These are phyloP conservation scores for Ogataea salicorniae DNA, from an alignment of 805 yeast genomes.

Conservation along the genomic window DNA sequence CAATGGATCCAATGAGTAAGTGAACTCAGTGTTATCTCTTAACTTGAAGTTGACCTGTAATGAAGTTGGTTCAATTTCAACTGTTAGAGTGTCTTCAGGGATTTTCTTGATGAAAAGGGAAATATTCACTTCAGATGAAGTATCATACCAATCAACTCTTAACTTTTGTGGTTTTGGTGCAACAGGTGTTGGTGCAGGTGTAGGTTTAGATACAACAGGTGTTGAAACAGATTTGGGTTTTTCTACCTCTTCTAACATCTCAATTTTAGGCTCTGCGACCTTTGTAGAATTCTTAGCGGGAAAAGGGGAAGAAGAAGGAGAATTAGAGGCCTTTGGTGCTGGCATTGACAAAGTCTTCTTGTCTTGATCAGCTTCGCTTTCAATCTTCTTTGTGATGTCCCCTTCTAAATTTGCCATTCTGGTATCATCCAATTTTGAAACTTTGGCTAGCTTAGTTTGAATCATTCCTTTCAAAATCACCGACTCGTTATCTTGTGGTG, in stretches of 20 bases:
- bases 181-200: not conserved
- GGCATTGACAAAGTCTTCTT: not conserved
- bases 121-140: constrained; percentile 48
- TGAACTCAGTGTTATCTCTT: constrained; percentile 43
- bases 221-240: not conserved
- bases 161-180: constrained; percentile 28
- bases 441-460: constrained; percentile 27
- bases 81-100: constrained; percentile 41
- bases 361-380: not conserved
- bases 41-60: constrained; percentile 44
- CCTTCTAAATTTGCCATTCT: constrained; percentile 1
- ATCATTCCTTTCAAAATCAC: constrained; percentile 43
- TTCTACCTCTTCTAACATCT: no score
- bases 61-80: constrained; percentile 34
- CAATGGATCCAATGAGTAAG: constrained; percentile 51
- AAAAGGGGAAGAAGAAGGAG: not conserved
- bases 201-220: constrained; percentile 1
- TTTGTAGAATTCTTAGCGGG: not conserved
- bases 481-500: constrained; percentile 42
- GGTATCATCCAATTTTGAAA: not conserved
- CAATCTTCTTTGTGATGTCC: not conserved
- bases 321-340: not conserved
- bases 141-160: constrained; percentile 73
- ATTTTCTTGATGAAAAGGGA: constrained; percentile 69
- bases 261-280: no score